These are phyloP conservation scores for Aspergillus sp. DNA, from an alignment of 2,329 filamentous ascomycete species.

Conservation along the genomic window DNA sequence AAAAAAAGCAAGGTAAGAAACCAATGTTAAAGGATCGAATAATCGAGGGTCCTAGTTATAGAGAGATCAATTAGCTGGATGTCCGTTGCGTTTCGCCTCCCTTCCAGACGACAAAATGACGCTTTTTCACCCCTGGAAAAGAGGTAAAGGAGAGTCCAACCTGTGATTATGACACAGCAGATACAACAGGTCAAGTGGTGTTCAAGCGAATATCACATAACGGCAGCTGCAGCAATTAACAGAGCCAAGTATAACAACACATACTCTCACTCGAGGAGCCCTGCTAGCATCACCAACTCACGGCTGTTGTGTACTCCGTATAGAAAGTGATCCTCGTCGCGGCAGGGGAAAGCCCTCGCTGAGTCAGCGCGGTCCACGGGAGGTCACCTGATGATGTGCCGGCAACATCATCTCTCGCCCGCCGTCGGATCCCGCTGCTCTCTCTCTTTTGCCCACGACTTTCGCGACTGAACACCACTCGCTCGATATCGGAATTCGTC, in stretches of 20 bases:
- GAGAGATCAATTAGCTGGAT: neutral
- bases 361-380: constrained; percentile 18
- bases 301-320: too few relatives aligned
- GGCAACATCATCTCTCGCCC: constrained; percentile 25
- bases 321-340: too few relatives aligned
- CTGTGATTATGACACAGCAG: too few relatives aligned
- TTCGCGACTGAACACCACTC: constrained; percentile 9
- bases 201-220: neutral
- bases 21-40: neutral
- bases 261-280: too few relatives aligned
- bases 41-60: neutral
- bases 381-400: constrained; percentile 22
- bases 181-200: constrained; percentile 1
- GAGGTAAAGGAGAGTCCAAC: neutral
- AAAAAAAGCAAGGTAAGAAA: neutral
- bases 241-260: neutral
- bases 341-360: neutral
- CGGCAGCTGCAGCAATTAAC: neutral
- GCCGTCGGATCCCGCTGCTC: too few relatives aligned
- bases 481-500: neutral
- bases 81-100: neutral
- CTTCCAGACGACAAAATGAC: neutral
- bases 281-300: too few relatives aligned
- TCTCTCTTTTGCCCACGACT: constrained; percentile 7
- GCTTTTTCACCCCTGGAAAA: neutral